These are phyloP conservation scores for Eimeria tenella DNA, from an alignment of 169 alveolate species.

Conservation along the genomic window DNA sequence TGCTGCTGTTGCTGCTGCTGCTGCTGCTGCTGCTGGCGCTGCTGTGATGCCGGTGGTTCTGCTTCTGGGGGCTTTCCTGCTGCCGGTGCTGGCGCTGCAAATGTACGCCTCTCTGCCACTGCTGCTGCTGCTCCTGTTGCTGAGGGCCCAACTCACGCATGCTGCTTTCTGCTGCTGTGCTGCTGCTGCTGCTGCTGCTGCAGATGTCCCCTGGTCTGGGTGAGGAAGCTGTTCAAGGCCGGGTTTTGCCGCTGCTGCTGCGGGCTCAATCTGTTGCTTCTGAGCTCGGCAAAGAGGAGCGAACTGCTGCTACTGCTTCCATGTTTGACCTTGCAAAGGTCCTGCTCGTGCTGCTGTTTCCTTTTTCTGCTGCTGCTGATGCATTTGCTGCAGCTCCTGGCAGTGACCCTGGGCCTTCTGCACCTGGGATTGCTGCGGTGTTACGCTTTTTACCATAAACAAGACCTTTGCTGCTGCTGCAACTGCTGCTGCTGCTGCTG, in stretches of 20 bases:
- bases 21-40: background rate
- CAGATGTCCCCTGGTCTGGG: background rate
- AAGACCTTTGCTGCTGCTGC: background rate
- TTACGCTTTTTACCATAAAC: background rate
- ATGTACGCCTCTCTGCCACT: too few species aligned
- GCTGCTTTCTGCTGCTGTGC: too few species aligned
- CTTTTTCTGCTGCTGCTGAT: background rate
- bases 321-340: constrained; percentile 10
- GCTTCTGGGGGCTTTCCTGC: too few species aligned
- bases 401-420: too few species aligned
- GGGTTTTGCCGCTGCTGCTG: constrained; percentile 12
- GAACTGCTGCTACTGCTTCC: constrained; percentile 14
- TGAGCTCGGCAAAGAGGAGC: background rate
- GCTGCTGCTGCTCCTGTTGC: too few species aligned
- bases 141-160: too few species aligned
- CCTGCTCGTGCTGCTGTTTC: background rate
- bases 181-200: constrained; percentile 10
- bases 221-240: background rate
- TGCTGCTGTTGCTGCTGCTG: background rate
- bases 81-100: too few species aligned
- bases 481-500: background rate
- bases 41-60: background rate
- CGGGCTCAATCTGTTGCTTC: background rate
- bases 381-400: constrained; percentile 2
- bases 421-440: too few species aligned